Evolutionary conservation across 371 early-diverging fungal genomes (phyloP), one percentile per base, ranked within the genome.

Genomic region (Mucor irregularis): DNA sequence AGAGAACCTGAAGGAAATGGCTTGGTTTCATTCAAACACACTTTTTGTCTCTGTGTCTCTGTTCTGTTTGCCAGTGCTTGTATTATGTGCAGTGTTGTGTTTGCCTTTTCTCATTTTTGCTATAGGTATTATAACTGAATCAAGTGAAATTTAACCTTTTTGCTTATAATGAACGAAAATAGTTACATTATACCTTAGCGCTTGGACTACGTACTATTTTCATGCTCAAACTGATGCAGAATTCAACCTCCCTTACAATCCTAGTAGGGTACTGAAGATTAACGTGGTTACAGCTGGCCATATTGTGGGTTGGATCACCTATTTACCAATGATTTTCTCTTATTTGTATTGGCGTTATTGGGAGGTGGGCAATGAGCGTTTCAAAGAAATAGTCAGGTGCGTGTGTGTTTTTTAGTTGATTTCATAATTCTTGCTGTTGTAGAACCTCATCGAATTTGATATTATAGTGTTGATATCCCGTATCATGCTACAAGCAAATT

Each of bases 201-300:
- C 85, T 39, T 82, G 85, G 85, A 46, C 63, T 33, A 67, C 69
- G 5, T 80, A 77, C 53, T 68, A 78, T 21, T 58, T 65, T 10
- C 33, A 54, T 21, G 76, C 72, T 10, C 69, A 71, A 39, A 66
- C 64, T 11, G 76, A 81, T 26, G 42, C 62, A 2, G 49, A 50
- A 28, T 68, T 76, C 48, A 69, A 68, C 42, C 40, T 81, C 22
- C 82, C 82, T 1, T 74, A 66, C 43, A 66, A 69, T 37, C 82
- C 82, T 0, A 44, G 56, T 8, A 61, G 68, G 9, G 61, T 81
- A 4, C 9, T 74, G 21, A 81, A 81, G 40, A 53, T 77, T 26
- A 77, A 81, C 30, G 53, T 71, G 25, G 64, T 57, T 10, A 19
- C 62, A 21, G 40, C 70, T 1, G 46, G 54, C 34, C 44, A 62